phyloP scores from a whole-genome alignment of 441 rosid species.

The Melianthus villosus region DNA sequence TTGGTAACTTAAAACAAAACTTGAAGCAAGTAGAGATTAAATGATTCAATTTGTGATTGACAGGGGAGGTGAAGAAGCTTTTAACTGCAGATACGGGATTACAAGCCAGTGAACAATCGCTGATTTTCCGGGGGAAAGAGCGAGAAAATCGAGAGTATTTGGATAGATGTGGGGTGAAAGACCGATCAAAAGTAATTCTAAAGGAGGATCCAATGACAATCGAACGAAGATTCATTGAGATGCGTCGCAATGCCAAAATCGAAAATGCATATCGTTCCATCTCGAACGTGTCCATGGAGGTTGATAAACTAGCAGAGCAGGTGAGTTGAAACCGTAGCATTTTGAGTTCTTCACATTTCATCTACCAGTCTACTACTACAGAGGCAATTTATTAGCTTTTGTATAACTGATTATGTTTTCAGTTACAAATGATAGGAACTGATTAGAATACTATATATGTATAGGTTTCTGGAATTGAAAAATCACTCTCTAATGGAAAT shows the following conservation, averaged over 20 bases:
- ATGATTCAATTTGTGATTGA: no score
- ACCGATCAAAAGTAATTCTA: constrained; percentile 31
- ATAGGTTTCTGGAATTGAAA: constrained; percentile 36
- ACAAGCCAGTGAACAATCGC: constrained; percentile 25
- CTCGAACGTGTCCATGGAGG: constrained; percentile 25
- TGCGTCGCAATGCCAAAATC: constrained; percentile 34
- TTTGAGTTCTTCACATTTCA: no score
- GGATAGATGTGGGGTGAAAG: constrained; percentile 35
- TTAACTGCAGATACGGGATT: no score
- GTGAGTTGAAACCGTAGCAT: constrained; percentile 15
- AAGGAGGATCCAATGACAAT: constrained; percentile 39
- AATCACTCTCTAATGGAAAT: constrained; percentile 23
- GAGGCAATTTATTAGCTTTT: neutral
- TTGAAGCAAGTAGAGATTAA: no score
- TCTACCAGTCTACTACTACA: no score
- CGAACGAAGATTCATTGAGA: constrained; percentile 31
- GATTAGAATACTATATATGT: neutral
- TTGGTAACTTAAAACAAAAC: no score
- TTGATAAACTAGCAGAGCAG: constrained; percentile 38
- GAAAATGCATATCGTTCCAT: constrained; percentile 26
- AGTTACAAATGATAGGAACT: neutral
- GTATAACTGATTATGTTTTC: no score
- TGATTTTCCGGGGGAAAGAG: constrained; percentile 33
- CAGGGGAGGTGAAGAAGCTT: no score
- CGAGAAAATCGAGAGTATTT: constrained; percentile 28